These are phyloP conservation scores for Lolium rigidum DNA, from an alignment of 176 grass and related monocot genomes.

Conservation along the genomic window DNA sequence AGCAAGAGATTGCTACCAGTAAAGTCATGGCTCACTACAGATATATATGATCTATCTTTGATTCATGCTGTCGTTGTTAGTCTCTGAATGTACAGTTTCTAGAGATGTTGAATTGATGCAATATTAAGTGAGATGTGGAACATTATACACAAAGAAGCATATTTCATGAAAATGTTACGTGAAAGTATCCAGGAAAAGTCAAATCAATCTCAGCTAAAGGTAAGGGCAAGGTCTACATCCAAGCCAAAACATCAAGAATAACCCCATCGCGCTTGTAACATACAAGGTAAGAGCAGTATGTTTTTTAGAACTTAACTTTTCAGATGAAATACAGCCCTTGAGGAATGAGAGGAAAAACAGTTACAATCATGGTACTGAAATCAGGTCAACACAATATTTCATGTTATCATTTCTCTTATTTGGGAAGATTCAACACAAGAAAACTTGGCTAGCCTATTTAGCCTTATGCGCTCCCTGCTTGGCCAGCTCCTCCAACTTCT, in stretches of 20 bases:
- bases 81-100: neutral
- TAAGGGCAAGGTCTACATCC: neutral
- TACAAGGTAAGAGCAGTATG: neutral
- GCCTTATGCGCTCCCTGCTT: constrained; percentile 42
- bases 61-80: neutral
- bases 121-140: neutral
- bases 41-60: neutral
- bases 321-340: neutral
- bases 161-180: neutral
- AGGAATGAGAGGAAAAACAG: neutral
- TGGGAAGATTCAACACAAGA: neutral
- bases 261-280: neutral
- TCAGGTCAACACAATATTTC: neutral
- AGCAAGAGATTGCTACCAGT: neutral
- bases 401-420: constrained; percentile 39
- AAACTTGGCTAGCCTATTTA: neutral
- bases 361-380: constrained; percentile 1
- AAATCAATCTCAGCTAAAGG: neutral
- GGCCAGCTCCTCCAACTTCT: constrained; percentile 72
- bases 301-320: neutral
- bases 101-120: neutral
- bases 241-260: neutral
- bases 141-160: neutral
- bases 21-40: neutral
- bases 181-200: neutral